Conservation (phyloP, 2,329 filamentous ascomycete species). For the Lecanicillium sp. region DNA sequence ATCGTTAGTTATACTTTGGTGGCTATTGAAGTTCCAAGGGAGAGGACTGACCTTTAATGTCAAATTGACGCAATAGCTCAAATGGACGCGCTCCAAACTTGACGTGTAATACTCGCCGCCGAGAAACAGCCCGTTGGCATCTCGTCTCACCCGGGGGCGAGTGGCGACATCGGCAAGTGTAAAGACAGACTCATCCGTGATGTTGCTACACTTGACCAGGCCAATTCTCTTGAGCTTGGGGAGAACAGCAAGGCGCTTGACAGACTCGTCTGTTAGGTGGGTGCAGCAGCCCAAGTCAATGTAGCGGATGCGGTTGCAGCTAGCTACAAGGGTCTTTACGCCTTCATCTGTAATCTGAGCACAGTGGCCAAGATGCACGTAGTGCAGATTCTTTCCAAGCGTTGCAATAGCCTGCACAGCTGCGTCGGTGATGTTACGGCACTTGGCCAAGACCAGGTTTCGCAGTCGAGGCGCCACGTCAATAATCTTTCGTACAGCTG, state of each 20-base stretch:
- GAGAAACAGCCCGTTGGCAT: constrained; percentile 36
- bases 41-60: constrained; percentile 61
- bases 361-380: constrained; percentile 92
- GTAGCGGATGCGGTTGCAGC: constrained; percentile 90
- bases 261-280: constrained; percentile 78
- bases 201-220: constrained; percentile 83
- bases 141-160: constrained; percentile 39
- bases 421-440: constrained; percentile 81
- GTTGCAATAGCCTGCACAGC: constrained; percentile 81
- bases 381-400: constrained; percentile 92
- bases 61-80: constrained; percentile 87
- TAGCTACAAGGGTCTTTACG: constrained; percentile 73
- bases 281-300: constrained; percentile 96
- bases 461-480: constrained; percentile 77
- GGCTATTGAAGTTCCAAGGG: not conserved
- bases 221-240: constrained; percentile 94
- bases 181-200: constrained; percentile 83
- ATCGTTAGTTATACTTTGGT: constrained; percentile 5
- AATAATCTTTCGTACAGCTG: constrained; percentile 82
- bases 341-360: constrained; percentile 82
- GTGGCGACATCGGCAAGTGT: constrained; percentile 68
- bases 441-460: constrained; percentile 92
- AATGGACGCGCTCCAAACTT: constrained; percentile 84
- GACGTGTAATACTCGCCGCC: constrained; percentile 46
- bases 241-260: constrained; percentile 73